Percentiles rank a stretch among this genome's conserved stretches.
These are phyloP conservation scores for Scutellaria minor DNA, from an alignment of 257 asterid genomes.

Conservation along the genomic window DNA sequence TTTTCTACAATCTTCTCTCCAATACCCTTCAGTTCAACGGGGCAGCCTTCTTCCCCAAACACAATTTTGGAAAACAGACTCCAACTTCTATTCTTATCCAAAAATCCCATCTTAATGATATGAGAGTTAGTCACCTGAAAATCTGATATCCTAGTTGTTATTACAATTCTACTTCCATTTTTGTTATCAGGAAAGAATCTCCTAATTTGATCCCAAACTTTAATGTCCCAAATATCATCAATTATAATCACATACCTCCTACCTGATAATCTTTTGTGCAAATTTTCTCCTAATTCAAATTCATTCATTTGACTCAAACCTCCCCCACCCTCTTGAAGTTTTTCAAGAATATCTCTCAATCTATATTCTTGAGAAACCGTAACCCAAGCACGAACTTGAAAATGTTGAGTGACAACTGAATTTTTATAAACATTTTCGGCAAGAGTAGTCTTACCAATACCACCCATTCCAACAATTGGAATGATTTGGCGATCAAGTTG, in stretches of 20 bases:
- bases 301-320: neutral
- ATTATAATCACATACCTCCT: slow-evolving; percentile 33
- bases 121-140: neutral
- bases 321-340: neutral
- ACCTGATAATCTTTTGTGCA: neutral
- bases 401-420: neutral
- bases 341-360: neutral
- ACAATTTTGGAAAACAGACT: slow-evolving; percentile 6
- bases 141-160: slow-evolving; percentile 32
- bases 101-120: slow-evolving; percentile 5
- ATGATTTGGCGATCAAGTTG: too few species aligned
- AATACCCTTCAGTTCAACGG: slow-evolving; percentile 16
- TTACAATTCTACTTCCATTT: slow-evolving; percentile 24
- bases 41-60: slow-evolving; percentile 25
- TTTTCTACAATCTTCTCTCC: slow-evolving; percentile 28
- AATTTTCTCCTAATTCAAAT: neutral
- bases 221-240: slow-evolving; percentile 30
- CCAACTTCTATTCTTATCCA: slow-evolving; percentile 38
- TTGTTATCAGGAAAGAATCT: slow-evolving; percentile 3
- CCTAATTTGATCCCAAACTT: slow-evolving; percentile 8
- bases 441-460: too few species aligned
- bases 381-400: slow-evolving; percentile 28
- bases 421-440: neutral
- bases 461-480: too few species aligned
- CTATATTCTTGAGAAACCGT: slow-evolving; percentile 29